A percentile compares a stretch with the other conserved stretches of the same genome.
Conservation (phyloP, 495 filamentous ascomycete genomes). For the Pseudoneurospora amorphoporcata region DNA sequence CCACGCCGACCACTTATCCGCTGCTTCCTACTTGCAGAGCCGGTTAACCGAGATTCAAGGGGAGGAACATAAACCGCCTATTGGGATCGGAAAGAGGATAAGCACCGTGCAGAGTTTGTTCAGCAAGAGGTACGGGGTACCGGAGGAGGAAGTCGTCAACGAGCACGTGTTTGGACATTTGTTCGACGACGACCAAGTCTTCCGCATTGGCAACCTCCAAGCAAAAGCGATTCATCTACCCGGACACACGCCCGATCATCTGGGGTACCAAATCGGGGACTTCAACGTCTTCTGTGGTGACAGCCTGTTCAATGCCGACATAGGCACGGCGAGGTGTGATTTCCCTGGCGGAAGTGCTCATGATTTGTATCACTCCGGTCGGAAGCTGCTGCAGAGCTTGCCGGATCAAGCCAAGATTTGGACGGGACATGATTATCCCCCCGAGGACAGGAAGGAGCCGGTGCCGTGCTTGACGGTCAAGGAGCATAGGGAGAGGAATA, state of each 20-base stretch:
- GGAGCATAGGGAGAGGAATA: constrained; percentile 40
- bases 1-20: constrained; percentile 52
- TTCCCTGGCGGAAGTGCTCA: constrained; percentile 46
- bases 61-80: constrained; percentile 14
- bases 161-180: constrained; percentile 38
- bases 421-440: constrained; percentile 43
- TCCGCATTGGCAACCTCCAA: constrained; percentile 35
- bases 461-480: constrained; percentile 38
- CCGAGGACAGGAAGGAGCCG: constrained; percentile 15
- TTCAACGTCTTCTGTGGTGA: constrained; percentile 50
- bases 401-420: constrained; percentile 38
- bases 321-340: constrained; percentile 49
- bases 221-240: constrained; percentile 45
- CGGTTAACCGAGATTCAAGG: constrained; percentile 20
- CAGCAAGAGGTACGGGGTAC: constrained; percentile 36
- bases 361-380: constrained; percentile 34
- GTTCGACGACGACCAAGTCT: constrained; percentile 43
- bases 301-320: constrained; percentile 47
- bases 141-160: constrained; percentile 27
- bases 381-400: constrained; percentile 32
- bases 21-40: constrained; percentile 42
- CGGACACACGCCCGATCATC: constrained; percentile 52
- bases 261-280: constrained; percentile 40
- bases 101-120: constrained; percentile 40
- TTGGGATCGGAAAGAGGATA: constrained; percentile 49